These are phyloP conservation scores for Castanospermum australe DNA, from an alignment of 306 rosid genomes.

Conservation along the genomic window DNA sequence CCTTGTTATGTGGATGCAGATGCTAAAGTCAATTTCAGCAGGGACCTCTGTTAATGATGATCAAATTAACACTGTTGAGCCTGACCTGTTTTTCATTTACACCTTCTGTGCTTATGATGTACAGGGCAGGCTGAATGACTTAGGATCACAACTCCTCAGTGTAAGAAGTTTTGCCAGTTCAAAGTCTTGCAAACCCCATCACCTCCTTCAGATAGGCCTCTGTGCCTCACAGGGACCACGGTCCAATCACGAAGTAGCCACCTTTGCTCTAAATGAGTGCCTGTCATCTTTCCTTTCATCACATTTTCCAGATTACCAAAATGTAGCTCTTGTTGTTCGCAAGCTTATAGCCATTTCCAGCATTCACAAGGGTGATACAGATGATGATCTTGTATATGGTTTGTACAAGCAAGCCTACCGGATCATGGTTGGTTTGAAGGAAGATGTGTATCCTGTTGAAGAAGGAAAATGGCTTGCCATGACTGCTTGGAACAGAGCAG, in stretches of 20 bases:
- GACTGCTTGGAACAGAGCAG: constrained; percentile 97
- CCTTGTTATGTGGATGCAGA: constrained; percentile 52
- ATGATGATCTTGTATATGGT: constrained; percentile 66
- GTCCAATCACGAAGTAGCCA: constrained; percentile 72
- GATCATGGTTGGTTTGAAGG: constrained; percentile 89
- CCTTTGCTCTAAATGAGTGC: constrained; percentile 73
- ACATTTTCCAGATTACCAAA: constrained; percentile 63
- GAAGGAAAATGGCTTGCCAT: constrained; percentile 96
- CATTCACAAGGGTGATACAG: constrained; percentile 77
- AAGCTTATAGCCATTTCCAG: constrained; percentile 70
- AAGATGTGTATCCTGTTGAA: constrained; percentile 74
- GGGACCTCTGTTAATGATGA: constrained; percentile 44
- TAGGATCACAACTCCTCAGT: constrained; percentile 52
- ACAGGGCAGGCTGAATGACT: constrained; percentile 76
- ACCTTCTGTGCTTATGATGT: constrained; percentile 71
- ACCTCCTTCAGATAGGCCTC: constrained; percentile 82
- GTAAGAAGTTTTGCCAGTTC: constrained; percentile 65
- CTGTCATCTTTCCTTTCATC: constrained; percentile 80
- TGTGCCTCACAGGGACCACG: constrained; percentile 67
- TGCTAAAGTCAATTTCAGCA: constrained; percentile 58
- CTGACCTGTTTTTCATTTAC: constrained; percentile 67
- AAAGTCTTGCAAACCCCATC: constrained; percentile 67
- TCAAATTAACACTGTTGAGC: constrained; percentile 44
- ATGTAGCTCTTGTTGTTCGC: constrained; percentile 68
- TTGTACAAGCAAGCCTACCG: constrained; percentile 78